These are phyloP conservation scores for Phoma herbarum DNA, from an alignment of 2,329 filamentous ascomycete genomes.

Conservation along the genomic window DNA sequence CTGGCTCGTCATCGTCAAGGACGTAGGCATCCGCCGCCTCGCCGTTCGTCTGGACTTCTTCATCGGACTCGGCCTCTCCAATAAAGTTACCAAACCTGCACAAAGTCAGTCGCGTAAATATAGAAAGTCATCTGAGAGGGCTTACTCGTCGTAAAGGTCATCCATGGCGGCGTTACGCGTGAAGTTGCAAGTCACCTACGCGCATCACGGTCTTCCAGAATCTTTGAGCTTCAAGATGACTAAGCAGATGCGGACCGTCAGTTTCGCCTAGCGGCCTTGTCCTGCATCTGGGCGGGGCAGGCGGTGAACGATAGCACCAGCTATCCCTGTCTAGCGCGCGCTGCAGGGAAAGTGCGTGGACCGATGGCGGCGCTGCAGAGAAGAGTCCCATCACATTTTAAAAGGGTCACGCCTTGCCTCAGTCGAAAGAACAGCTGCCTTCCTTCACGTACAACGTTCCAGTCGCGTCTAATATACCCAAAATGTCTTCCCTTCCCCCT, in stretches of 20 bases:
- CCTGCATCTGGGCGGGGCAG: constrained; percentile 11
- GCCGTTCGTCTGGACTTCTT: constrained; percentile 81
- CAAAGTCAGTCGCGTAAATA: constrained; percentile 27
- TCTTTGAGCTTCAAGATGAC: constrained; percentile 28
- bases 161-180: constrained; percentile 69
- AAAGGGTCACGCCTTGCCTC: constrained; percentile 28
- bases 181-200: constrained; percentile 24
- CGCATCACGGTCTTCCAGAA: constrained; percentile 39
- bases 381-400: constrained; percentile 26
- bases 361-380: constrained; percentile 22
- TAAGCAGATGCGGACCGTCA: constrained; percentile 24
- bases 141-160: constrained; percentile 94
- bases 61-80: constrained; percentile 90
- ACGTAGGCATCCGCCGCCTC: constrained; percentile 82
- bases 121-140: constrained; percentile 1
- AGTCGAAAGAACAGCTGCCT: constrained; percentile 14
- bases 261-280: constrained; percentile 11
- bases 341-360: constrained; percentile 28
- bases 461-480: constrained; percentile 43
- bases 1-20: constrained; percentile 71
- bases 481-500: constrained; percentile 80
- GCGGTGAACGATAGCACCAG: constrained; percentile 35
- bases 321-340: constrained; percentile 14
- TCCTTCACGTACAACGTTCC: constrained; percentile 16
- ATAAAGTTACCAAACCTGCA: constrained; percentile 96